Evolutionary conservation across 2,329 filamentous ascomycete species (phyloP), one percentile per base, ranked within the genome.

Genomic region (Talaromyces sp.): DNA sequence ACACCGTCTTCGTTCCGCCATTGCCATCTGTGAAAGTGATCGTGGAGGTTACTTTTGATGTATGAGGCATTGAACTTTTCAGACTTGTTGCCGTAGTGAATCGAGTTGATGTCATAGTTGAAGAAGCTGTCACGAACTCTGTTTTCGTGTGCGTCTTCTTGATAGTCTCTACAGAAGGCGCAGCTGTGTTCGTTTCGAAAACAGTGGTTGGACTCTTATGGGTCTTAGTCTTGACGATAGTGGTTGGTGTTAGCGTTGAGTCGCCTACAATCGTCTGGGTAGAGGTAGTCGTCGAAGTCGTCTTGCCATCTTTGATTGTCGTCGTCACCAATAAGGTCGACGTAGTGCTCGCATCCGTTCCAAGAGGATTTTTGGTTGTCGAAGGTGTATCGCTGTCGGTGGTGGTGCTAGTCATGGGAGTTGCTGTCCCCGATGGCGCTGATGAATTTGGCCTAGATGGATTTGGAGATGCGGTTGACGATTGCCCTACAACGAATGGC

Each of bases 401-500:
- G 7, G 16, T 9, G 6, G 16, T 10, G 2, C 8, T 17, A 13
- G 9, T 16, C 7, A 14, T 35, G 3, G 33, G 13, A 14, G 33
- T 35, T 7, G 14, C n/a, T 35, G 13, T 2, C 14, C 65, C 19
- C 35, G 43, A 41, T 35, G 32, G 32, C 24, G 24, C 39, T 11
- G 27, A 11, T 6, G 41, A 24, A 16, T 19, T 24, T 7, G 36
- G 36, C 3, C 10, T 16, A 2, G 33, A n/a, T n/a, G 33, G n/a
- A 35, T 13, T 14, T 14, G 33, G 4, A 35, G 33, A 4, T 7
- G 30, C 10, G 6, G 30, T 11, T 3, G 43, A 11, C 2, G 27
- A 67, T 22, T 63, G 61, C 0, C 68, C 69, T 13, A 68, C 64
- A 3, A 54, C 55, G 50, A 77, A 78, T 0, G 75, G 75, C 47